phyloP scores from a whole-genome alignment of 805 yeast species.

The Nakazawaea siamensis region DNA sequence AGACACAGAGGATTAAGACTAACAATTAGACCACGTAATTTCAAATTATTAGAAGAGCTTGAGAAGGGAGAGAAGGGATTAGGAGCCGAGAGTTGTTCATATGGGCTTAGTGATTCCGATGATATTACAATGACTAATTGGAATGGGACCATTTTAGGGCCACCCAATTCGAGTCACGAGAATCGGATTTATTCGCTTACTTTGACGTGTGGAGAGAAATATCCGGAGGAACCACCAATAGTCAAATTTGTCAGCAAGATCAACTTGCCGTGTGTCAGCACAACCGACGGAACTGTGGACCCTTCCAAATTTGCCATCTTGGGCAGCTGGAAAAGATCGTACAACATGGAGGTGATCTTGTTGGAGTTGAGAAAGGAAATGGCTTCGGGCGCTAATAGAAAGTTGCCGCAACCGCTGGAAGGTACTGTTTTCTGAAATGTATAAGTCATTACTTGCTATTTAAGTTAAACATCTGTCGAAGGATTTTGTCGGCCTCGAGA shows the following conservation, averaged over 20 bases:
- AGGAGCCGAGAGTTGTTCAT: slow-evolving; percentile 95
- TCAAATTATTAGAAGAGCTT: slow-evolving; percentile 88
- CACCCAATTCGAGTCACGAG: slow-evolving; percentile 78
- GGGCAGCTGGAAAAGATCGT: slow-evolving; percentile 80
- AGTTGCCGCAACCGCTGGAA: slow-evolving; percentile 86
- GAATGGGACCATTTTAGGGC: slow-evolving; percentile 98
- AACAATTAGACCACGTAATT: slow-evolving; percentile 73
- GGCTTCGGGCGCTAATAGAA: slow-evolving; percentile 79
- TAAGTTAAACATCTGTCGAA: slow-evolving; percentile 13
- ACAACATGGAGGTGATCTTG: slow-evolving; percentile 87
- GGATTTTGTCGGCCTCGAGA: slow-evolving; percentile 21
- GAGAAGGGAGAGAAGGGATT: slow-evolving; percentile 98
- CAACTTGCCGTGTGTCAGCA: slow-evolving; percentile 87
- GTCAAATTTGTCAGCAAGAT: slow-evolving; percentile 77
- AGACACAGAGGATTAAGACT: background rate
- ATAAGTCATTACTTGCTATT: background rate
- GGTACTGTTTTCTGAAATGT: slow-evolving; percentile 38
- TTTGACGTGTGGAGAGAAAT: slow-evolving; percentile 72
- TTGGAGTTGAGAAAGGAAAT: slow-evolving; percentile 84
- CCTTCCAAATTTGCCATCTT: slow-evolving; percentile 54
- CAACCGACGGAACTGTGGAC: slow-evolving; percentile 45
- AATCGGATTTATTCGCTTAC: slow-evolving; percentile 84
- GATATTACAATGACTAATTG: slow-evolving; percentile 91
- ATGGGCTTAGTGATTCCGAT: slow-evolving; percentile 84
- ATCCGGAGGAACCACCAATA: slow-evolving; percentile 85